Evolutionary conservation across 1,139 yeast genomes (phyloP), one percentile per base, ranked within the genome.

Genomic region (Taiozyma onychis): DNA sequence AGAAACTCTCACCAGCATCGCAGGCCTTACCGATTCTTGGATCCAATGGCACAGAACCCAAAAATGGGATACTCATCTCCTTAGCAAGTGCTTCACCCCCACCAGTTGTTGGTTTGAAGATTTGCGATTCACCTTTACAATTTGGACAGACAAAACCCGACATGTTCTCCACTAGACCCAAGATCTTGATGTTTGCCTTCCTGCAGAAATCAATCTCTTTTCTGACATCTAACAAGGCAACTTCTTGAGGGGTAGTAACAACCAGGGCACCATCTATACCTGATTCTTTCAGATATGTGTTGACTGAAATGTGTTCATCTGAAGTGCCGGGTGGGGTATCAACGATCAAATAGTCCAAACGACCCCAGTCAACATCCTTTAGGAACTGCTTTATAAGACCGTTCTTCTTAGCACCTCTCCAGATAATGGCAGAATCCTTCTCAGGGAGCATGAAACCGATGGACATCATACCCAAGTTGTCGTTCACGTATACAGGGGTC

Each of bases 251-350:
- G 0, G 99, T 95, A 0, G 99, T 93, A 30, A 95, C 96, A 8
- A 95, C 79, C 34, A 95, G 74, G 0, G 99, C 99, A 0, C 99
- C 99, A 65, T 93, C 98, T 2, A 93, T 84, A 0, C 97, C 97
- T 7, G 85, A 84, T 44, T 89, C 96, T 61, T 88, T 86, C 78
- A 95, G 74, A 63, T 88, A 91, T 45, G 88, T 83, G 43, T 93
- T 88, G 27, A 93, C 91, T 9, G 96, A 83, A 45, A 95, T 75
- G 67, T 95, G 99, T 66, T 95, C 99, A 66, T 95, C 99, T 0
- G 97, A 86, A 0, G 99, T 93, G 0, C 99, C 99, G 0, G 99
- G 99, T 0, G 99, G 99, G 0, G 99, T 95, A 62, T 95, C 99
- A 6, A 95, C 88, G 16, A 95, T 78, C 59, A 95, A 73, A 63